phyloP scores from a whole-genome alignment of 75 land plant species.

The Gnetum montanum region DNA sequence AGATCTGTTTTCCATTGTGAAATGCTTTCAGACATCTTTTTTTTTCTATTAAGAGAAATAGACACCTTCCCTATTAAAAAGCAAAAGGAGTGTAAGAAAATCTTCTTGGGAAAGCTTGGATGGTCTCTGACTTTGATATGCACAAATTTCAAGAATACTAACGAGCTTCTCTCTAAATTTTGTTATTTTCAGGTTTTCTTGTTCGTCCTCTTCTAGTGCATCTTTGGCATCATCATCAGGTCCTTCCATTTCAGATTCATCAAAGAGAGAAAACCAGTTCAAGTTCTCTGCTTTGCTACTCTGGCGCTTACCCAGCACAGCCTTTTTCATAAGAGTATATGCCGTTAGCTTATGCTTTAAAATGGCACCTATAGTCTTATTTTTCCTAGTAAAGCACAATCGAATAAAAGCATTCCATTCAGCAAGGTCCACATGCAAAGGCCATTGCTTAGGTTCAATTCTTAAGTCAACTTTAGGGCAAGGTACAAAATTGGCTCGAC shows the following conservation, averaged over 20 bases:
- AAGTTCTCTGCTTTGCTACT: neutral
- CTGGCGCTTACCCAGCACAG: neutral
- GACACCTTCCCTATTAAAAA: slow-evolving; percentile 65
- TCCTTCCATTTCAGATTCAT: slow-evolving; percentile 5
- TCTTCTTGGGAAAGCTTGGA: slow-evolving; percentile 62
- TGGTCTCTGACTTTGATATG: slow-evolving; percentile 65
- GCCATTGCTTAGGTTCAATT: slow-evolving; percentile 32
- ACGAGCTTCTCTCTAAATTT: slow-evolving; percentile 51
- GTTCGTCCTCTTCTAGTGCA: slow-evolving; percentile 18
- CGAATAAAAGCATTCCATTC: slow-evolving; percentile 69
- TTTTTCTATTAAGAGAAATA: slow-evolving; percentile 37
- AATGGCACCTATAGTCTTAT: slow-evolving; percentile 76
- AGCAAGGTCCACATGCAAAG: slow-evolving; percentile 36
- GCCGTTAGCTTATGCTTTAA: slow-evolving; percentile 61
- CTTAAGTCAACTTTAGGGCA: slow-evolving; percentile 70
- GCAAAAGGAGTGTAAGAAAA: slow-evolving; percentile 35
- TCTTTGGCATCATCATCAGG: slow-evolving; percentile 7
- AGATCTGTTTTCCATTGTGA: too few relatives aligned
- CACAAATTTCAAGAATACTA: slow-evolving; percentile 28
- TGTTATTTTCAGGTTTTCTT: slow-evolving; percentile 8
- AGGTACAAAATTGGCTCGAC: slow-evolving; percentile 64
- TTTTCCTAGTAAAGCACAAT: slow-evolving; percentile 60
- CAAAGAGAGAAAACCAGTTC: neutral
- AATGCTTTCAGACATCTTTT: too few relatives aligned
- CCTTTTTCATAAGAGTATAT: slow-evolving; percentile 21